These are phyloP conservation scores for Arthrobotrys musiformis DNA, from an alignment of 2,329 filamentous ascomycete genomes.

Conservation along the genomic window DNA sequence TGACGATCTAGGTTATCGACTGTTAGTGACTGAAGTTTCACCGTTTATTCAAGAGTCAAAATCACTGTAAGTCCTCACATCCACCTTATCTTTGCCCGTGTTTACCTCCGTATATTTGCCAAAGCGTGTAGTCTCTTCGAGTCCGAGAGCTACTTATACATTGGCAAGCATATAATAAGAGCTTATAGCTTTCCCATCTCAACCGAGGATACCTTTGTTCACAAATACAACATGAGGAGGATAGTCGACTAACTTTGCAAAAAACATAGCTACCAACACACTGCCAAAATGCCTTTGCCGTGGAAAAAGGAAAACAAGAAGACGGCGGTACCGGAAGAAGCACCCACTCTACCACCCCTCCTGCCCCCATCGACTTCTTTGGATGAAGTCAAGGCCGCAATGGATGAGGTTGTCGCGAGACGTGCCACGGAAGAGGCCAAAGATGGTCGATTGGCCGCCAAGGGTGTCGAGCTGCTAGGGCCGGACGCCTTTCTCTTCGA, in stretches of 20 bases:
- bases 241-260: not conserved
- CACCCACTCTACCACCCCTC: conserved; percentile 3
- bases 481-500: conserved; percentile 10
- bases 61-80: too few species aligned
- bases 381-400: conserved; percentile 4
- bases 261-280: not conserved
- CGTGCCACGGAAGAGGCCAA: not conserved
- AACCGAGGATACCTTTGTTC: too few species aligned
- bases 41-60: too few species aligned
- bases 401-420: conserved; percentile 26
- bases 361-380: not conserved
- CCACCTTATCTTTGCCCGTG: too few species aligned
- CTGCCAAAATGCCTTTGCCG: not conserved
- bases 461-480: conserved; percentile 12
- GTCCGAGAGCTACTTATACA: too few species aligned
- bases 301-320: conserved; percentile 22
- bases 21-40: too few species aligned
- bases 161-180: too few species aligned
- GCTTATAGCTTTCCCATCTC: too few species aligned
- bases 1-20: too few species aligned
- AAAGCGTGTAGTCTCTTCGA: too few species aligned
- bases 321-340: not conserved
- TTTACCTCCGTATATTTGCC: too few species aligned
- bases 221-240: too few species aligned
- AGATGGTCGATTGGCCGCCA: not conserved